Evolutionary conservation across 768 basidiomycete genomes (phyloP).

Genomic region (Pleurotus cornucopiae): DNA sequence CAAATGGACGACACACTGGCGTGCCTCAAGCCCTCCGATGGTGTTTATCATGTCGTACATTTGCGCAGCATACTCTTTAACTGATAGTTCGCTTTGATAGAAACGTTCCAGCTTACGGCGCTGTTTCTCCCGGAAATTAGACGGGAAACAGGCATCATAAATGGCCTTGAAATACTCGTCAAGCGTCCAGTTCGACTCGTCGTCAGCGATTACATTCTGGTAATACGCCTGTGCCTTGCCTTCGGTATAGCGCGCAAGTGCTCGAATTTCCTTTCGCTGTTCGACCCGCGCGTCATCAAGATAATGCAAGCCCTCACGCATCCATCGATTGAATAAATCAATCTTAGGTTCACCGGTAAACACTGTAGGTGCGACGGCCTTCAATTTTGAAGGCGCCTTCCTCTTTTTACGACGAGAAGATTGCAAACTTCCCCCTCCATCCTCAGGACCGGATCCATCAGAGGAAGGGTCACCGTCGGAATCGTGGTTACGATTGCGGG

Average conservation of each 20-base stretch:
- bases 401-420: no score
- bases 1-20: slow-evolving; percentile 23
- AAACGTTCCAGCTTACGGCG: slow-evolving; percentile 16
- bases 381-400: no score
- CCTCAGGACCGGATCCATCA: no score
- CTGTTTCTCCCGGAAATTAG: slow-evolving; percentile 14
- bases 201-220: slow-evolving; percentile 19
- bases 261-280: not conserved
- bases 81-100: slow-evolving; percentile 21
- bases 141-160: slow-evolving; percentile 33
- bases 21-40: slow-evolving; percentile 22
- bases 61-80: slow-evolving; percentile 28
- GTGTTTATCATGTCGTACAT: slow-evolving; percentile 28
- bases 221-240: slow-evolving; percentile 29
- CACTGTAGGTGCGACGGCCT: no score
- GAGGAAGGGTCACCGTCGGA: no score
- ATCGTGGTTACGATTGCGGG: no score
- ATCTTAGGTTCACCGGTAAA: no score
- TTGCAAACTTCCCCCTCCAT: no score
- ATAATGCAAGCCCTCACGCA: not conserved
- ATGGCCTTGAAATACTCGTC: slow-evolving; percentile 25
- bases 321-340: not conserved
- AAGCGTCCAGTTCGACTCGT: slow-evolving; percentile 21
- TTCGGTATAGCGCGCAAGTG: not conserved
- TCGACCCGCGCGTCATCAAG: not conserved